Base-by-base conservation (phyloP, 768 basidiomycete genomes). In the Lepiota brunneoincarnata region DNA sequence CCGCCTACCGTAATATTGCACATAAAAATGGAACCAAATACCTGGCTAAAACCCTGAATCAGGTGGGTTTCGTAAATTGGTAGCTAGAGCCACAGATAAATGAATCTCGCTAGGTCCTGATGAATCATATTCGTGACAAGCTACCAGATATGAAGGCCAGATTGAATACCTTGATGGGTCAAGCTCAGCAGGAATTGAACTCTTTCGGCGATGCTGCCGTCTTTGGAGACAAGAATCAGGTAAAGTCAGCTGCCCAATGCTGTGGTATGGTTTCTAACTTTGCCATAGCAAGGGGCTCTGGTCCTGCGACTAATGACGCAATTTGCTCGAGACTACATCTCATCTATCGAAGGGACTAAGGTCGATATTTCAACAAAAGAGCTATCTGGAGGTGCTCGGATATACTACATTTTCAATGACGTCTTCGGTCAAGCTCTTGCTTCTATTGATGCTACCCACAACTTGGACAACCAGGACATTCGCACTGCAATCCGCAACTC, bases 341-440 rank as follows among this genome's bases (percentile, higher is more conserved):
- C 95, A 0, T 96, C 94, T 12, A 97, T 99, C 61, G 97, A 99
- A 61, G 97, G 97, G 51, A 98, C 94, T 12, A 93, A 93, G 52
- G 81, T 96, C 36, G 92, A 97, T 58, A 90, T 98, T 63, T 96
- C 93, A 1, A 99, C 97, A 0, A 99, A 99, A 67, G 97, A 99
- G 67, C 84, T 99, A 14, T 98, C 91, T 5, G 97, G 97, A 38
- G 97, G 97, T 42, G 97, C 97, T 20, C 83, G 97, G 50, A 93
- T 99, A 71, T 98, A 98, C 72, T 98, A 98, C 74, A 98, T 99
- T 67, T 99, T 99, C 81, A 93, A 98, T 67, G 97, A 98, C 64
- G 84, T 98, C 49, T 99, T 98, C 64, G 97, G 97, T 1, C 80
- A 89, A 48, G 97, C 96, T 1, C 83, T 99, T 6, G 81, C 84